Conservation (phyloP, 148 eudicot genomes). For the Spergularia marina region DNA sequence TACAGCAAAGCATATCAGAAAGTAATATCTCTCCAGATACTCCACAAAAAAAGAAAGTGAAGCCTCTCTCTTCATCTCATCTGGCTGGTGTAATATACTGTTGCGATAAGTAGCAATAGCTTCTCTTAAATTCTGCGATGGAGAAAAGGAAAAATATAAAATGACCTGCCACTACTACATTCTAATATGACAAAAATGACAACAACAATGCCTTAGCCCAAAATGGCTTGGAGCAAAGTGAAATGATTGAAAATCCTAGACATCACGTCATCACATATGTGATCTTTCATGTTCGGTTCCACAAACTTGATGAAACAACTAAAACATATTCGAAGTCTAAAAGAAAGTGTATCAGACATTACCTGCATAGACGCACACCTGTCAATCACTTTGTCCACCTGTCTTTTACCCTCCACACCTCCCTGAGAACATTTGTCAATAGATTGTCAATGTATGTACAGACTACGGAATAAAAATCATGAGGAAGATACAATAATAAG, state of each 20-base stretch:
- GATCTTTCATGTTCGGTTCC: too few species aligned
- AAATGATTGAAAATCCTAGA: too few species aligned
- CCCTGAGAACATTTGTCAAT: slow-evolving; percentile 50
- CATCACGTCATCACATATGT: too few species aligned
- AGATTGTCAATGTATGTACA: slow-evolving; percentile 15
- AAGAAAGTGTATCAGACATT: slow-evolving; percentile 17
- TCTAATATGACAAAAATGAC: too few species aligned
- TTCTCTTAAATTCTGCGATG: slow-evolving; percentile 84
- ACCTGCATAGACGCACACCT: slow-evolving; percentile 99
- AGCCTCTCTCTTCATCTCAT: slow-evolving; percentile 94
- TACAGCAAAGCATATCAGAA: slow-evolving; percentile 88
- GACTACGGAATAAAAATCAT: not conserved
- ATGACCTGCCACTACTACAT: not conserved
- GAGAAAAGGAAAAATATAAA: not conserved
- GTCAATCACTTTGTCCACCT: slow-evolving; percentile 92
- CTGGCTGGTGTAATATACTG: slow-evolving; percentile 79
- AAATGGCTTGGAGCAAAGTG: too few species aligned
- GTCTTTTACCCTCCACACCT: slow-evolving; percentile 97
- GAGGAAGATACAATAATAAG: slow-evolving; percentile 2
- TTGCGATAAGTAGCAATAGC: slow-evolving; percentile 90
- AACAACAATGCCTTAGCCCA: too few species aligned
- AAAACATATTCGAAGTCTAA: not conserved
- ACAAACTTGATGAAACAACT: not conserved
- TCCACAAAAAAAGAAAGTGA: slow-evolving; percentile 92
- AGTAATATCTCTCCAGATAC: slow-evolving; percentile 96